Conservation (phyloP, 2,329 filamentous ascomycete species). For the Huntiella abstrusa region DNA sequence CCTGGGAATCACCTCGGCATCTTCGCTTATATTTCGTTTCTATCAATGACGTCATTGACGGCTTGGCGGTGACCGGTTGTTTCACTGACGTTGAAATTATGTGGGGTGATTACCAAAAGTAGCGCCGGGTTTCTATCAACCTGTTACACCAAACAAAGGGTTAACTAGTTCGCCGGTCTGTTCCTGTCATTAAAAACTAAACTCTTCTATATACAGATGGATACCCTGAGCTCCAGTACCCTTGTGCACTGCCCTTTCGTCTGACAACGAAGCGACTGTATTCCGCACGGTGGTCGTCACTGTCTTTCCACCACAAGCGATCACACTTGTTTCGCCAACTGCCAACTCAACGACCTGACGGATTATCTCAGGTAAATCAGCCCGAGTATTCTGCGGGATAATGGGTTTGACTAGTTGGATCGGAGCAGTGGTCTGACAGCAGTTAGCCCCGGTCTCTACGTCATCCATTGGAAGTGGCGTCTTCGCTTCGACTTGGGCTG, state of each 20-base stretch:
- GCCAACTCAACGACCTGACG: slow-evolving; percentile 35
- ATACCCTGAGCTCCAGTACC: slow-evolving; percentile 46
- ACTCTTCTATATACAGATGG: slow-evolving; percentile 40
- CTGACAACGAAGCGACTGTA: slow-evolving; percentile 34
- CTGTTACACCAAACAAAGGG: no score
- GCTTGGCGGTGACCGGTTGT: no score
- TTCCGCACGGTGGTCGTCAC: slow-evolving; percentile 35
- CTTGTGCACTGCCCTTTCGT: slow-evolving; percentile 45
- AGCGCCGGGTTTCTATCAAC: no score
- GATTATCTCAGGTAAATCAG: slow-evolving; percentile 22
- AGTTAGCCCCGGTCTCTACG: slow-evolving; percentile 7
- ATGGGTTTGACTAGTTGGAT: no score
- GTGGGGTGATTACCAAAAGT: no score
- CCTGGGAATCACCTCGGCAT: no score
- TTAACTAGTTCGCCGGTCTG: no score
- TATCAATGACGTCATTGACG: no score
- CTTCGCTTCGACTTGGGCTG: slow-evolving; percentile 19
- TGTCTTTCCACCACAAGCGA: slow-evolving; percentile 39
- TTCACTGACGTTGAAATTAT: no score
- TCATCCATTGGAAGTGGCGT: slow-evolving; percentile 1
- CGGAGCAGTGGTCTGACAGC: slow-evolving; percentile 1
- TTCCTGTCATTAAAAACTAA: slow-evolving; percentile 25
- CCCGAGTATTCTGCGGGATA: no score
- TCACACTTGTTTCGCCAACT: slow-evolving; percentile 40
- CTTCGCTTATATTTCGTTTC: no score